Base-by-base conservation (phyloP, 768 basidiomycete genomes). In the Leccinum olivaceopallidum region DNA sequence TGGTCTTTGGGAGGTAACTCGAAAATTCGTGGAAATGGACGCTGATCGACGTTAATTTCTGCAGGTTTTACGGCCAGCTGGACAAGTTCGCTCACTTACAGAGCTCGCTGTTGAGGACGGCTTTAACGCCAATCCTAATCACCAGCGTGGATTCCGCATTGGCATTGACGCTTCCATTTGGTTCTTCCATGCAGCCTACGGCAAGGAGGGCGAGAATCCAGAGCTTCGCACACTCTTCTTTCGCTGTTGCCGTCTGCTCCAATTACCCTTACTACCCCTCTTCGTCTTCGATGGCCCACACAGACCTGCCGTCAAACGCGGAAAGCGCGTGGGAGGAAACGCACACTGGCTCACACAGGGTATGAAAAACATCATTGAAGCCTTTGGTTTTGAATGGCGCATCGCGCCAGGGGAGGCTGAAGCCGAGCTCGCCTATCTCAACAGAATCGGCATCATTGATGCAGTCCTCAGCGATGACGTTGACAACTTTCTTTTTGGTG, bases 351-450 rank as follows among this genome's bases (percentile, higher is more conserved):
- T 92, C 49, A 84, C 85, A 8, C 83, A 85, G 36, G 88, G 88
- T 3, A 90, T 90, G 87, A 89, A 90, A 73, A 80, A 82, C 20
- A 88, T 92, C 51, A 86, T 91, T 2, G 85, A 89, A 50, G 86
- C 89, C 0, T 91, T 90, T 73, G 90, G 90, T 2, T 91, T 28
- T 64, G 88, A 90, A 67, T 90, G 87, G 85, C 78, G 85, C 64
- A 84, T 81, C 71, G 95, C 94, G 16, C 95, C 95, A 6, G 94
- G 93, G 18, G 95, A 97, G 74, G 95, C 95, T 0, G 95, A 98
- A 73, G 95, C 95, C 0, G 95, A 96, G 69, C 79, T 98, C 3
- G 95, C 95, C 0, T 88, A 91, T 63, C 79, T 98, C 56, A 95
- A 94, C 66, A 79, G 82, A 5, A 83, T 87, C 48, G 93, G 93